Evolutionary conservation across 1,139 yeast genomes (phyloP), one percentile per base, ranked within the genome.

Genomic region (Debaryomycetaceae sp.): DNA sequence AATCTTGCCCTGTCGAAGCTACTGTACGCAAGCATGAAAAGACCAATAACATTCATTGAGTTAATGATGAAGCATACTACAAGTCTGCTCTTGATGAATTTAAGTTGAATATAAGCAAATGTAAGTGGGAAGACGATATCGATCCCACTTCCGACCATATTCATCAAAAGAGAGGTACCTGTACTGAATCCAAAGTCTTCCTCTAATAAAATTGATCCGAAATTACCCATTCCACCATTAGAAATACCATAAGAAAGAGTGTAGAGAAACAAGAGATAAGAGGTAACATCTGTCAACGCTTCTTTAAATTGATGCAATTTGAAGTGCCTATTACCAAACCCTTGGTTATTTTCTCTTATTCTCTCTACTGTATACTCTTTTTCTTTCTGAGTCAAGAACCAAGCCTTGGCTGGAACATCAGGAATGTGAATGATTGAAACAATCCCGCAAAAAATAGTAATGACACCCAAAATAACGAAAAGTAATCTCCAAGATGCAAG

Each of bases 261-360:
- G 49, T 56, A 63, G 13, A 60, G 40, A 39, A 60, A 52, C 52
- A 76, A 74, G 31, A 82, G 45, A 72, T 75, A 75, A 6, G 76
- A 70, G 45, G 68, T 66, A 42, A 59, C 43, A 51, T 76, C 81
- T 1, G 54, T 53, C 59, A 81, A 70, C 2, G 87, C 83, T 54
- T 83, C 81, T 14, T 59, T 59, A 37, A 81, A 66, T 57, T 84
- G 90, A 40, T 77, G 61, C 58, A 59, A 64, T 53, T 84, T 83
- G 61, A 80, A 73, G 38, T 69, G 67, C 46, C 68, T 72, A 52
- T 77, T 77, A 42, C 84, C 84, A 47, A 80, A 78, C 13, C 86
- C 84, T 53, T 83, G 78, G 41, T 69, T 65, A 49, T 75, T 75
- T 1, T 51, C 53, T 55, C 75, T 62, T 29, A 65, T 59, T 51